Base-by-base conservation (phyloP, 2,329 filamentous ascomycete genomes). In the Arthroderma uncinatum region DNA sequence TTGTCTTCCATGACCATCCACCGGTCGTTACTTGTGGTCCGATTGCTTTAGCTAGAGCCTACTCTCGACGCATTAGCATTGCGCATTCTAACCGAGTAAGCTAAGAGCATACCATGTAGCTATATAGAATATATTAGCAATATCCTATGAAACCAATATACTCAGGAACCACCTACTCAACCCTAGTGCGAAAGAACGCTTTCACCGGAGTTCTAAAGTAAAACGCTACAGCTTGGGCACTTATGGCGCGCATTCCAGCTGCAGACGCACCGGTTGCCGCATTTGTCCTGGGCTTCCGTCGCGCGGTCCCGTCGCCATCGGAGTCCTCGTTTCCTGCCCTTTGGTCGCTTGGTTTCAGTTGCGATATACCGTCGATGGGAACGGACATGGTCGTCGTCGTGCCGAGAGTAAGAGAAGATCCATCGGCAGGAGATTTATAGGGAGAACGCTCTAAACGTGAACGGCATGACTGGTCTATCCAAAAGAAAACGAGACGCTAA, bases 131-230 rank as follows among this genome's bases (percentile, higher is more conserved):
- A 42, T 30, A 37, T 37, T 23, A 39, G 57, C 36, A 40, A 6
- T 55, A 33, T 2, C 30, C 16, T 39, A 33, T 23, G 12, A 40
- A 14, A 57, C 19, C 34, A 21, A 55, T 44, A 54, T 14, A 9
- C 33, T 25, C 14, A 10, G n/a, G 25, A 54, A 30, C 23, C 25
- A 78, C 78, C 68, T 90, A 95, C 75, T 96, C 91, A 62, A 96
- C 89, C 58, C 91, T 78, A 1, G 88, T 91, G 60, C 89, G 82
- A 73, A 96, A 95, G 69, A 96, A 96, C 14, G 90, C 87, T 73
- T 95, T 95, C 55, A 90, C 87, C 0, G 91, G 91, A 0, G 89
- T 89, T 57, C 90, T 80, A 68, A 95, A 96, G 74, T 95, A 96
- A 65, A 95, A 95, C 23, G 89, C 85, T 56, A 95, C 81, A 65